These are phyloP conservation scores for Crithidia bombi DNA, from an alignment of 208 protist genomes.

Conservation along the genomic window DNA sequence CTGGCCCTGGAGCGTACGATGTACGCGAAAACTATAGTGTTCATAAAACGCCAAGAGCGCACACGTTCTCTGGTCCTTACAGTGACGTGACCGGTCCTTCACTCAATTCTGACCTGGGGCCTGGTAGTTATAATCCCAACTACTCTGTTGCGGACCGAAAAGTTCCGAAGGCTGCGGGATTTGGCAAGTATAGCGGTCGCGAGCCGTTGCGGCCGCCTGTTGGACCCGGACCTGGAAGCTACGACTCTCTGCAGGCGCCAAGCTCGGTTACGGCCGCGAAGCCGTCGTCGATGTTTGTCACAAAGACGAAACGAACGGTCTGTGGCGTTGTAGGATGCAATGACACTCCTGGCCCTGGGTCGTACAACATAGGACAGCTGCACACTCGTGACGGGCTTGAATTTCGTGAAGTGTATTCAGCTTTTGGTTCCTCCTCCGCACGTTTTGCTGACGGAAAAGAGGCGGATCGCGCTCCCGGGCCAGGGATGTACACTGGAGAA, in stretches of 20 bases:
- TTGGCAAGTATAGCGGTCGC: constrained; percentile 65
- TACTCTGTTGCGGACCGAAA: constrained; percentile 42
- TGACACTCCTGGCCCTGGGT: constrained; percentile 71
- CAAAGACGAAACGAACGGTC: constrained; percentile 52
- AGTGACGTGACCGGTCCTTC: background rate
- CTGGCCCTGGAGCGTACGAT: constrained; percentile 77
- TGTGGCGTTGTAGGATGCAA: constrained; percentile 20
- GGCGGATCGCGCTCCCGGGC: constrained; percentile 52
- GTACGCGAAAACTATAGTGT: constrained; percentile 30
- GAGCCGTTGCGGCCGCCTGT: constrained; percentile 25
- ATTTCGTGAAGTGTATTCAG: constrained; percentile 47
- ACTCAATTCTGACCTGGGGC: constrained; percentile 21
- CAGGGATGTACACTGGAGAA: constrained; percentile 75
- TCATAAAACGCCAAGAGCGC: constrained; percentile 32
- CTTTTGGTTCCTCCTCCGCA: constrained; percentile 64
- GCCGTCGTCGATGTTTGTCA: constrained; percentile 83
- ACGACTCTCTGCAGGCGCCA: constrained; percentile 39
- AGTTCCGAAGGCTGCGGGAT: constrained; percentile 52
- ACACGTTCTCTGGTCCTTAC: constrained; percentile 37
- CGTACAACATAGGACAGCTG: constrained; percentile 49
- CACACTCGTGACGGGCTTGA: background rate
- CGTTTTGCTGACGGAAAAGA: constrained; percentile 41
- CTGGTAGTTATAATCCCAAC: constrained; percentile 68
- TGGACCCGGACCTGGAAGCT: constrained; percentile 78
- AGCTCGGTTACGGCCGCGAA: constrained; percentile 52